phyloP scores from a whole-genome alignment of 176 grass and related monocot species.

The Stipa capillata region DNA sequence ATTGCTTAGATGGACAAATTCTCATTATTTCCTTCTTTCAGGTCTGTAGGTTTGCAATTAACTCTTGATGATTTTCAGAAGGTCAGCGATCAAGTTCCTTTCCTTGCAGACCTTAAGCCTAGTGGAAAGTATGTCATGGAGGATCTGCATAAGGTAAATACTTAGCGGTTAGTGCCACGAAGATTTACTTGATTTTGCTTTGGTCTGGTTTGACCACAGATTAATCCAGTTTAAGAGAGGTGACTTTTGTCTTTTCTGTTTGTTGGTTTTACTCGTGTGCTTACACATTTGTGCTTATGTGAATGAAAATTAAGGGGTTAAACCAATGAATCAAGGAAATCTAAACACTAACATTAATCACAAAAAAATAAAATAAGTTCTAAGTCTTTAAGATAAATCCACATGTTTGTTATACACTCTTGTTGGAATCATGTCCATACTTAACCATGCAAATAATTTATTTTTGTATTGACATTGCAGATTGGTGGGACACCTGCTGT shows the following conservation, averaged over 20 bases:
- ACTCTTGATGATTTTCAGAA: constrained; percentile 99
- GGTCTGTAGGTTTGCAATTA: constrained; percentile 85
- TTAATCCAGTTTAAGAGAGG: not conserved
- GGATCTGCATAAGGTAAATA: constrained; percentile 87
- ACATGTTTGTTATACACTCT: not conserved
- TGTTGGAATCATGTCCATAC: not conserved
- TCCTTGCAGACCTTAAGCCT: constrained; percentile 96
- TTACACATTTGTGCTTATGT: not conserved
- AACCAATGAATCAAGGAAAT: not conserved
- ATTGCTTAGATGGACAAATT: constrained; percentile 7
- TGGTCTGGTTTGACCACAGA: not conserved
- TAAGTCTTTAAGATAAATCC: not conserved
- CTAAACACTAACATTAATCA: not conserved
- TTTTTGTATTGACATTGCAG: constrained; percentile 26
- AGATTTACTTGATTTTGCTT: constrained; percentile 1
- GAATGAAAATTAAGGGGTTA: not conserved
- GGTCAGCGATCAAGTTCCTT: constrained; percentile 91
- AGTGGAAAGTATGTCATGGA: constrained; percentile 99
- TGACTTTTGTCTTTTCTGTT: not conserved
- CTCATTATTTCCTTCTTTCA: constrained; percentile 44
- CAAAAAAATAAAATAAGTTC: not conserved
- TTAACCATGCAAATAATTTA: not conserved
- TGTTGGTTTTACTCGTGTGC: not conserved
- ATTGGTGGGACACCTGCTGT: constrained; percentile 95
- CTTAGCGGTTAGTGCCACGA: not conserved